Base-by-base conservation (phyloP, 2,329 filamentous ascomycete genomes). In the Calycina marina region DNA sequence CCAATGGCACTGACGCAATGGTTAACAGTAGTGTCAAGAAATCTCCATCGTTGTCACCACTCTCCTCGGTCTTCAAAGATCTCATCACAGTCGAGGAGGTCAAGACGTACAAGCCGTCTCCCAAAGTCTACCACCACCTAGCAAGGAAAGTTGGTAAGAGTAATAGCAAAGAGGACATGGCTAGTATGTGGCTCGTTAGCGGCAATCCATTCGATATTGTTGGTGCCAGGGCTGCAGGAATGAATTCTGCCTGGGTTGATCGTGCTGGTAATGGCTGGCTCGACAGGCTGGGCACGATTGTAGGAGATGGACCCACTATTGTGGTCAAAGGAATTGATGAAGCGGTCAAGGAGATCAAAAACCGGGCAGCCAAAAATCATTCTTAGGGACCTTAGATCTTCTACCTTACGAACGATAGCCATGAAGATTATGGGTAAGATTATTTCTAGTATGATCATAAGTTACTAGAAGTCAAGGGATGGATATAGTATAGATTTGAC, bases 121-220 rank as follows among this genome's bases (percentile, higher is more conserved):
- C 60, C 2, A 64, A 61, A 31, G 62, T 67, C 2, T 85, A 85
- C 46, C 40, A 58, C n/a, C 60, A 77, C 48, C 38, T 50, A 8
- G 39, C 39, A 6, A 30, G 35, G 31, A 43, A 42, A 20, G 44
- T 45, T 5, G 46, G 46, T 10, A 46, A 49, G 24, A 55, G 52
- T 52, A 51, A 2, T 56, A 38, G 17, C 13, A 40, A 28, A n/a
- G 37, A 40, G 27, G 22, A 61, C 12, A 57, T 62, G 40, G 55
- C 50, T 1, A 57, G 65, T 15, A 60, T 83, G 10, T 83, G 77
- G 75, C 53, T 85, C 5, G 63, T 86, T 4, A 78, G 67, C 42
- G 69, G 70, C 2, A 85, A 85, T 48, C 72, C 79, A 2, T 85
- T 85, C 49, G 79, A 85, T 49, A 58, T 78, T 11, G 64, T 73